A percentile compares a stretch with the other conserved stretches of the same genome.
phyloP scores from a whole-genome alignment of 257 asterid species.

The Asclepias syriaca region DNA sequence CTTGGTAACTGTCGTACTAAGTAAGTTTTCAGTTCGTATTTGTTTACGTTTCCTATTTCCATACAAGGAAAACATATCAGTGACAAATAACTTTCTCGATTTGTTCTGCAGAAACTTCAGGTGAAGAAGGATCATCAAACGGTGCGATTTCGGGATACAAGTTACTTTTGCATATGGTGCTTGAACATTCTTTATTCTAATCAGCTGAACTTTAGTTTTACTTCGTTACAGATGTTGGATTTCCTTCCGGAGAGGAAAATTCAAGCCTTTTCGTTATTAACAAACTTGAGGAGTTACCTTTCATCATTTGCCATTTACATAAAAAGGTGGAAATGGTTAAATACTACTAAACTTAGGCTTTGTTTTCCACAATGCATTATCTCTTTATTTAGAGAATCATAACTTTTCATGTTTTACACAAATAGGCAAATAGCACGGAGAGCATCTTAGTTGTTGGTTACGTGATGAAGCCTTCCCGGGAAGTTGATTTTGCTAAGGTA shows the following conservation, averaged over 20 bases:
- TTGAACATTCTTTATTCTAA: conserved; percentile 3
- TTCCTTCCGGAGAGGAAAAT: conserved; percentile 33
- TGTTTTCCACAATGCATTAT: neutral
- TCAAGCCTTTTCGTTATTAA: conserved; percentile 37
- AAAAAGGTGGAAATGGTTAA: conserved; percentile 43
- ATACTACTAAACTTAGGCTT: neutral
- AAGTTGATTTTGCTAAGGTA: conserved; percentile 95
- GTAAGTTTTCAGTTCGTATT: conserved; percentile 41
- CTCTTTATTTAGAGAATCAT: neutral
- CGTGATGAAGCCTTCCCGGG: conserved; percentile 94
- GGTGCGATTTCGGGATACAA: conserved; percentile 27
- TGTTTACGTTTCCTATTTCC: neutral
- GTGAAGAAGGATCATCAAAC: conserved; percentile 27
- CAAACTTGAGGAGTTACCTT: conserved; percentile 77
- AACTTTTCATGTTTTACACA: conserved; percentile 18
- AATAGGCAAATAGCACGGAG: conserved; percentile 52
- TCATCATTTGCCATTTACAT: conserved; percentile 57
- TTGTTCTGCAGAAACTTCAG: conserved; percentile 44
- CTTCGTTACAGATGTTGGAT: conserved; percentile 45
- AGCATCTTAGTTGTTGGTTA: conserved; percentile 59
- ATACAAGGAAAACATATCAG: conserved; percentile 9
- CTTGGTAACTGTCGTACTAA: conserved; percentile 51
- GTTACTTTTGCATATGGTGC: neutral
- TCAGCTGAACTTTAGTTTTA: conserved; percentile 29
- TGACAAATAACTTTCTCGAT: conserved; percentile 20